Evolutionary conservation across 805 yeast species (phyloP), one percentile per base, ranked within the genome.

Genomic region (Maudiozyma turicensis): DNA sequence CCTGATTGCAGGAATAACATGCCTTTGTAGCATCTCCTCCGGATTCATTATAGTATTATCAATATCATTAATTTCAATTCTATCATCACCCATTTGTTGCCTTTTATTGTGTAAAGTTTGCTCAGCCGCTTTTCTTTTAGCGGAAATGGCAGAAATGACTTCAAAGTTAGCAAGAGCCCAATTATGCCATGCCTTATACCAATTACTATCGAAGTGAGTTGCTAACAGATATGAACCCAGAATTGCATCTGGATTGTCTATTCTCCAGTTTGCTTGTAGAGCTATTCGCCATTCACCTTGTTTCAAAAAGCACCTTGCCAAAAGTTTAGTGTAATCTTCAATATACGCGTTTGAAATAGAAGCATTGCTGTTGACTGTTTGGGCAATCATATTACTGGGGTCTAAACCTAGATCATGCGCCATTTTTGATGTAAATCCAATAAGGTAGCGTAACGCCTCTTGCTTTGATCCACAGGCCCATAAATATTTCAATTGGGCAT

Each of bases 111-210:
- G 30, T 39, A 13, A 20, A 15, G 39, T 34, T n/a, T 42, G 34
- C 4, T 37, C 48, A 10, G 40, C 59, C 54, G 11, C 41, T 42
- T 49, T 52, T 28, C 42, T 43, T 29, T 52, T 39, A 13, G 66
- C 53, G 0, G 72, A 67, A 30, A 74, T 68, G 3, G 83, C 71
- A 0, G 95, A 82, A 15, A 90, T 83, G 0, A 90, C 97, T 61
- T 91, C 96, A 63, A 88, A 91, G 64, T 91, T 91, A 0, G 97
- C 96, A 60, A 91, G 72, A 0, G 98, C 98, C 98, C 98, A 91
- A 62, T 87, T 90, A 62, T 91, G 98, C 98, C 98, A 91, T 29
- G 97, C 97, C 62, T 91, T 91, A 61, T 91, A 91, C 98, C 98
- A 91, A 32, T 77, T 76, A 33, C 78, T 73, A 63, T 90, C 97